Conservation (phyloP, 1,139 yeast genomes). For the Pichiaceae sp. region DNA sequence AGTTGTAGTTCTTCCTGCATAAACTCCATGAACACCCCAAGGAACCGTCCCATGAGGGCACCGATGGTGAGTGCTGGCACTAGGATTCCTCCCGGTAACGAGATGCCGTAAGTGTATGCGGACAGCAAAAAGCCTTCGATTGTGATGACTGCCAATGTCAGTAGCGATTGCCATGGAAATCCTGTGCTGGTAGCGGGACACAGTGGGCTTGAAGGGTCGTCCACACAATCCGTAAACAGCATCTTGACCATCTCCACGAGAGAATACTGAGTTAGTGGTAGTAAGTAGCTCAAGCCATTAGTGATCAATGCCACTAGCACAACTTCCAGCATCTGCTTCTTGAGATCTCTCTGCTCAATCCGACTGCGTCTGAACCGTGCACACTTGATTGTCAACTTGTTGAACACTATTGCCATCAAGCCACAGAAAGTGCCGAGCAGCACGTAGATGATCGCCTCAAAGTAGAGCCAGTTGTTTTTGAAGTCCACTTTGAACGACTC, state of each 20-base stretch:
- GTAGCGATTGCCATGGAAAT: constrained; percentile 12
- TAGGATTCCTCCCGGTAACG: constrained; percentile 67
- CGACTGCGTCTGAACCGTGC: constrained; percentile 27
- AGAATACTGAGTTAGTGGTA: constrained; percentile 46
- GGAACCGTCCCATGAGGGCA: constrained; percentile 57
- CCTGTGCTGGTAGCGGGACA: constrained; percentile 6
- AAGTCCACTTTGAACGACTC: constrained; percentile 60
- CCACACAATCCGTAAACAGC: constrained; percentile 58
- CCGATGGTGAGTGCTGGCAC: constrained; percentile 71
- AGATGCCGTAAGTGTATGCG: constrained; percentile 56
- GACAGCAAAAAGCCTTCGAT: constrained; percentile 45
- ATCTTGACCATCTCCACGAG: constrained; percentile 46
- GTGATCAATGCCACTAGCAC: constrained; percentile 40
- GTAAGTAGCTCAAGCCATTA: constrained; percentile 46
- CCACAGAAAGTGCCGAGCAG: constrained; percentile 67
- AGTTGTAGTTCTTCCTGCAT: constrained; percentile 34
- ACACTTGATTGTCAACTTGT: constrained; percentile 37
- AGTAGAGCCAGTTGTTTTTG: constrained; percentile 63
- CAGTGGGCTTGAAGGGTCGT: constrained; percentile 9
- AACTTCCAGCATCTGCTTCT: constrained; percentile 37
- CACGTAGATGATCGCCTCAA: constrained; percentile 64
- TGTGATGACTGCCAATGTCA: constrained; percentile 29
- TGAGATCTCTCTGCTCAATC: constrained; percentile 12
- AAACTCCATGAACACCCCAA: constrained; percentile 52
- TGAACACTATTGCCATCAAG: constrained; percentile 48